These are phyloP conservation scores for Debaryomyces tyrocola DNA, from an alignment of 805 yeast genomes.

Conservation along the genomic window DNA sequence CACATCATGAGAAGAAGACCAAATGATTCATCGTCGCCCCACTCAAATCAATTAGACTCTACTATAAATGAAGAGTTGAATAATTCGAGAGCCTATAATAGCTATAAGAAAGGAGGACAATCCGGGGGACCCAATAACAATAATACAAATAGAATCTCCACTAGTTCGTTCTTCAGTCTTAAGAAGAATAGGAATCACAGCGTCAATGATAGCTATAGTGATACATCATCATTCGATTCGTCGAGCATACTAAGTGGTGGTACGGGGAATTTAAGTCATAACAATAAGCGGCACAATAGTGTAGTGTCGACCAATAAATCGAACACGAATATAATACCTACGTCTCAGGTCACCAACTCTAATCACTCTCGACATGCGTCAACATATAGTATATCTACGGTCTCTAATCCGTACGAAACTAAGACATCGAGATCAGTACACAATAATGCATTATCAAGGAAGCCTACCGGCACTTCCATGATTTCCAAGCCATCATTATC, in stretches of 20 bases:
- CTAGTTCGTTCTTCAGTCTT: slow-evolving; percentile 38
- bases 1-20: slow-evolving; percentile 18
- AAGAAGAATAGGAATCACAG: slow-evolving; percentile 23
- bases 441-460: slow-evolving; percentile 18
- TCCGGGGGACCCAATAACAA: not conserved
- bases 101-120: slow-evolving; percentile 4
- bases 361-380: slow-evolving; percentile 41
- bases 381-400: slow-evolving; percentile 34
- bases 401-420: slow-evolving; percentile 29
- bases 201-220: slow-evolving; percentile 23
- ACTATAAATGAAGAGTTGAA: slow-evolving; percentile 25
- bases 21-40: slow-evolving; percentile 13
- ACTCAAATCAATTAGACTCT: slow-evolving; percentile 11
- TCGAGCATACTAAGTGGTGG: slow-evolving; percentile 29
- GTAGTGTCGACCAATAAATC: slow-evolving; percentile 14
- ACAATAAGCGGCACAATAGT: slow-evolving; percentile 11
- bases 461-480: slow-evolving; percentile 21
- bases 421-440: slow-evolving; percentile 14
- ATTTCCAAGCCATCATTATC: slow-evolving; percentile 28
- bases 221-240: slow-evolving; percentile 32
- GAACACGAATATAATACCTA: slow-evolving; percentile 26
- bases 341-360: slow-evolving; percentile 29
- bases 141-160: slow-evolving; percentile 25
- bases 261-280: slow-evolving; percentile 18
- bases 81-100: slow-evolving; percentile 27